Percentiles rank a stretch among this genome's conserved stretches.
These are phyloP conservation scores for Penicillium verhagenii DNA, from an alignment of 495 filamentous ascomycete species.

Conservation along the genomic window DNA sequence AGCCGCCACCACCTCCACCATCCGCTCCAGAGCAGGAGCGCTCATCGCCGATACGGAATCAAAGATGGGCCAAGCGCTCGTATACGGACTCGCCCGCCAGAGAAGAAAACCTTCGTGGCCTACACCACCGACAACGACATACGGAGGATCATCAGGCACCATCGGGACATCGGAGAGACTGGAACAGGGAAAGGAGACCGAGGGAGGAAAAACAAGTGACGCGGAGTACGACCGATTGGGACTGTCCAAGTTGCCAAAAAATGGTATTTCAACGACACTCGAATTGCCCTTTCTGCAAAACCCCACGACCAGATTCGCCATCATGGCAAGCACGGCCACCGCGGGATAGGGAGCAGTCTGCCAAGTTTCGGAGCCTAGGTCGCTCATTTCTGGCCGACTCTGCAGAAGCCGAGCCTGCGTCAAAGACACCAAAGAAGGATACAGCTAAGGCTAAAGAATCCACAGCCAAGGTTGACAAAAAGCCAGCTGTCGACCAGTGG, in stretches of 20 bases:
- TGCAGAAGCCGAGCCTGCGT: not conserved
- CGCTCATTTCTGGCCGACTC: conserved; percentile 12
- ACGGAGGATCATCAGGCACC: not conserved
- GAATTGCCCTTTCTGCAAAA: conserved; percentile 2
- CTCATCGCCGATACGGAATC: not conserved
- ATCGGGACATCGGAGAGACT: not conserved
- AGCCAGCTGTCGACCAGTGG: conserved; percentile 27
- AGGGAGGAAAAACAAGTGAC: not conserved
- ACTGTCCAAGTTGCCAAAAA: conserved; percentile 6
- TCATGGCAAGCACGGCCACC: not conserved
- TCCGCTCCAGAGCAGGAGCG: not conserved
- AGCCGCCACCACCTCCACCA: conserved; percentile 3
- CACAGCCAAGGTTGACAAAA: conserved; percentile 1
- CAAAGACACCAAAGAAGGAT: not conserved
- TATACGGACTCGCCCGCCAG: not conserved
- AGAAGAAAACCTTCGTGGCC: not conserved
- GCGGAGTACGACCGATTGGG: conserved; percentile 3
- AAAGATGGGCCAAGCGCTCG: not conserved
- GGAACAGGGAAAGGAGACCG: not conserved
- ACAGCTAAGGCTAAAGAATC: not conserved
- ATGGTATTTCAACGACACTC: not conserved
- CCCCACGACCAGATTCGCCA: not conserved
- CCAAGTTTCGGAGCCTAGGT: conserved; percentile 25
- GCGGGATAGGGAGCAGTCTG: conserved; percentile 3
- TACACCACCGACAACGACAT: not conserved